Percentiles rank a stretch among this genome's conserved stretches.
Evolutionary conservation across 768 basidiomycete species (phyloP).

Genomic region (Serendipita indica): DNA sequence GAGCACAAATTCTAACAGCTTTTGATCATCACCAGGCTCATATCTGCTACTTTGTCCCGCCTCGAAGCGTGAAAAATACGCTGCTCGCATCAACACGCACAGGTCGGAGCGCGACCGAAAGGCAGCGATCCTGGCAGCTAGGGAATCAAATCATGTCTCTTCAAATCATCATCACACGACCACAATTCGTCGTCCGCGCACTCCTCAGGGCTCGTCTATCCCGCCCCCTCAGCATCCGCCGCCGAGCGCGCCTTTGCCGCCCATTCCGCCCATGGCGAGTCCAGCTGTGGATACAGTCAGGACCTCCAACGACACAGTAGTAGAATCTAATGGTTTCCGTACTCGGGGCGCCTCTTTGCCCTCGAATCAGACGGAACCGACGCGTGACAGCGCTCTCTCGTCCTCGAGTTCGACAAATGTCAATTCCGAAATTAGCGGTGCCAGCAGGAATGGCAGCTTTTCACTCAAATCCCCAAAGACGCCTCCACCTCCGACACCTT

Average conservation of each 20-base stretch:
- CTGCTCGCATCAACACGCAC: not conserved
- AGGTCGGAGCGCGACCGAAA: not conserved
- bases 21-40: not conserved
- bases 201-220: not conserved
- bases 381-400: no score
- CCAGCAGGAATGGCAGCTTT: no score
- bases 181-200: not conserved
- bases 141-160: not conserved
- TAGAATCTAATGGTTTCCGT: not conserved
- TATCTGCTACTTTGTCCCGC: not conserved
- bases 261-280: not conserved
- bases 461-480: not conserved
- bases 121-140: not conserved
- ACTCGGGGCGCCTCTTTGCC: not conserved
- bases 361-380: not conserved
- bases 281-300: no score
- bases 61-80: constrained; percentile 3
- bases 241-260: constrained; percentile 3
- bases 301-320: not conserved
- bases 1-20: not conserved
- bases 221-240: not conserved
- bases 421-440: no score
- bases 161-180: not conserved
- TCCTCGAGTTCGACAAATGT: no score
- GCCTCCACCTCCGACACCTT: not conserved